Percentiles rank a stretch among this genome's conserved stretches.
phyloP scores from a whole-genome alignment of 1,139 yeast species.

The Nakaseomyces kungkrabaensis region DNA sequence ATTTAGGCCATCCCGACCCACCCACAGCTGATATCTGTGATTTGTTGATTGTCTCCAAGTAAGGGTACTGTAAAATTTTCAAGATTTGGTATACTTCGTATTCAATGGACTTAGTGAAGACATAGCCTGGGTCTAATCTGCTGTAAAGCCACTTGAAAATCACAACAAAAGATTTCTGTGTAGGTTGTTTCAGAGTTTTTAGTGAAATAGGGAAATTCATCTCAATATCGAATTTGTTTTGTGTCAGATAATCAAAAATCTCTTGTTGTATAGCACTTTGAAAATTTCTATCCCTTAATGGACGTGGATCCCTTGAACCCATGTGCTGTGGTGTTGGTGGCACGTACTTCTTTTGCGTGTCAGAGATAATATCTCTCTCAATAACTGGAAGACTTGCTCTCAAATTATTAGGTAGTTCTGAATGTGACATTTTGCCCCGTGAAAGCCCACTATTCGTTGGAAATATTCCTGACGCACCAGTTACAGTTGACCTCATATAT shows the following conservation, averaged over 20 bases:
- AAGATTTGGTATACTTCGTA: slow-evolving; percentile 64
- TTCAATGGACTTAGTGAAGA: slow-evolving; percentile 60
- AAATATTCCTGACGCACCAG: slow-evolving; percentile 5
- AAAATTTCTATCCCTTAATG: slow-evolving; percentile 61
- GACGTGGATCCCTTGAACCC: slow-evolving; percentile 52
- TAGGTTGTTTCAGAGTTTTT: slow-evolving; percentile 64
- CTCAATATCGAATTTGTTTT: slow-evolving; percentile 60
- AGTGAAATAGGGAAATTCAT: slow-evolving; percentile 60
- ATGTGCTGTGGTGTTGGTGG: slow-evolving; percentile 6
- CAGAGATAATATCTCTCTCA: background rate
- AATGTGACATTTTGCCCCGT: background rate
- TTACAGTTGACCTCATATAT: slow-evolving; percentile 12
- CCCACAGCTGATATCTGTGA: slow-evolving; percentile 89
- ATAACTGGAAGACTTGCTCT: slow-evolving; percentile 2
- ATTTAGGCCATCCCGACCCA: slow-evolving; percentile 80
- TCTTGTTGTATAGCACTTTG: slow-evolving; percentile 58
- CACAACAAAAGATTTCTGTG: slow-evolving; percentile 74
- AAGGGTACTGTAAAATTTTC: slow-evolving; percentile 65
- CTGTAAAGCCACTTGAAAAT: slow-evolving; percentile 74
- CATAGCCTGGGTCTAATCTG: slow-evolving; percentile 70
- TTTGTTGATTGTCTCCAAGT: slow-evolving; percentile 66
- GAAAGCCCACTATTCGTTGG: background rate
- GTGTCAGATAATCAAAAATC: slow-evolving; percentile 52
- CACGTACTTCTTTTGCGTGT: background rate
- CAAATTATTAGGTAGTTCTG: background rate